Percentiles rank a stretch among this genome's conserved stretches.
Conservation (phyloP, 257 asterid genomes). For the Ligustrum vulgare region DNA sequence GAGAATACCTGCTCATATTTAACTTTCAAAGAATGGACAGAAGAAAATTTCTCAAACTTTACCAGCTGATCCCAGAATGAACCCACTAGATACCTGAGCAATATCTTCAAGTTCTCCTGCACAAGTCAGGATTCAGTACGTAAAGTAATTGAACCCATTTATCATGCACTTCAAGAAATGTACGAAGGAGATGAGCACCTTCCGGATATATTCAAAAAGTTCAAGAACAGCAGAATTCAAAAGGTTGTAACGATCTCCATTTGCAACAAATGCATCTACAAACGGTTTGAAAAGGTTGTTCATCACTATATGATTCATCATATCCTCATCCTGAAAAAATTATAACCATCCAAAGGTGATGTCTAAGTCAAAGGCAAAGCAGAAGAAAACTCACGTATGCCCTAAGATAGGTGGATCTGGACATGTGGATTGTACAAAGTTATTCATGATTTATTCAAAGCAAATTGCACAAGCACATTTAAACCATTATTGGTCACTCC, state of each 20-base stretch:
- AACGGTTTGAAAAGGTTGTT: slow-evolving; percentile 80
- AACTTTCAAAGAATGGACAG: slow-evolving; percentile 71
- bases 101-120: slow-evolving; percentile 85
- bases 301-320: slow-evolving; percentile 74
- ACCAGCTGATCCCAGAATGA: slow-evolving; percentile 83
- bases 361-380: background rate
- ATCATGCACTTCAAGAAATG: slow-evolving; percentile 18
- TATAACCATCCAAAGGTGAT: slow-evolving; percentile 11
- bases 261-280: slow-evolving; percentile 77
- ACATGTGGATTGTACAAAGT: background rate
- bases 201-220: slow-evolving; percentile 73
- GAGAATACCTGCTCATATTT: slow-evolving; percentile 86
- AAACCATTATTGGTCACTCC: background rate
- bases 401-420: slow-evolving; percentile 2
- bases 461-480: background rate
- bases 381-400: slow-evolving; percentile 3
- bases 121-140: slow-evolving; percentile 24
- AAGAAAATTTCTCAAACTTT: slow-evolving; percentile 63
- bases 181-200: slow-evolving; percentile 49
- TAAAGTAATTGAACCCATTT: slow-evolving; percentile 2
- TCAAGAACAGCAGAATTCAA: slow-evolving; percentile 93
- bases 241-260: slow-evolving; percentile 91
- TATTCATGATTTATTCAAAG: background rate
- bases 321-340: slow-evolving; percentile 84
- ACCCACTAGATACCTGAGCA: slow-evolving; percentile 76